A percentile compares a stretch with the other conserved stretches of the same genome.
Evolutionary conservation across 495 filamentous ascomycete species (phyloP).

Genomic region (Barbatosphaeria neglecta): DNA sequence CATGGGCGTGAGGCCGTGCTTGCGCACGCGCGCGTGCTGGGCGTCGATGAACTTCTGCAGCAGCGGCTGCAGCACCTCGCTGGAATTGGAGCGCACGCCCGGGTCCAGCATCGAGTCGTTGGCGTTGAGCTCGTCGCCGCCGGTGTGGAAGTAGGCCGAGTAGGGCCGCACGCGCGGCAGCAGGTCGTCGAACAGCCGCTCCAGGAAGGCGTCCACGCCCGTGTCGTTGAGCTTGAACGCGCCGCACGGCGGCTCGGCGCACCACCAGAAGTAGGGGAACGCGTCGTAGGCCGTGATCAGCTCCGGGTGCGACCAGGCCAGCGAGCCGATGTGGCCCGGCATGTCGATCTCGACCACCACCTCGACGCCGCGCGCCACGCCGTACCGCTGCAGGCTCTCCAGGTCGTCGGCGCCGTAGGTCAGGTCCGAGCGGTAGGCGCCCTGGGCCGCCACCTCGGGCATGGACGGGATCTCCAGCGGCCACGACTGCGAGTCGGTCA

Average conservation of each 20-base stretch:
- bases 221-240: constrained; percentile 60
- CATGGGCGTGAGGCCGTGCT: constrained; percentile 51
- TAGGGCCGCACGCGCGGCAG: constrained; percentile 58
- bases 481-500: constrained; percentile 77
- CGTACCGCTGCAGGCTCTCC: constrained; percentile 53
- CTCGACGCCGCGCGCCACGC: constrained; percentile 52
- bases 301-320: constrained; percentile 53
- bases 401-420: constrained; percentile 55
- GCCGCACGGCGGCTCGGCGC: constrained; percentile 65
- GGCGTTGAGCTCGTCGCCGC: constrained; percentile 70
- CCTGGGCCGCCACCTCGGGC: constrained; percentile 55
- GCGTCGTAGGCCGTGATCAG: constrained; percentile 61
- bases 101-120: constrained; percentile 64
- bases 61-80: constrained; percentile 50
- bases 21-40: constrained; percentile 46
- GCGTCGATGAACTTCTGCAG: constrained; percentile 60
- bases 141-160: constrained; percentile 65
- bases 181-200: constrained; percentile 56
- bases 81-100: constrained; percentile 50
- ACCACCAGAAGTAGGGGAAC: constrained; percentile 55
- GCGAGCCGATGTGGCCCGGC: constrained; percentile 64
- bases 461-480: constrained; percentile 64
- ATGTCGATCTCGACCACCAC: constrained; percentile 71
- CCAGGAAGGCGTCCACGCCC: constrained; percentile 53
- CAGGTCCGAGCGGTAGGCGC: constrained; percentile 50